Evolutionary conservation across 1,284 basidiomycete species (phyloP).

Genomic region (Ustilago xerochloae): DNA sequence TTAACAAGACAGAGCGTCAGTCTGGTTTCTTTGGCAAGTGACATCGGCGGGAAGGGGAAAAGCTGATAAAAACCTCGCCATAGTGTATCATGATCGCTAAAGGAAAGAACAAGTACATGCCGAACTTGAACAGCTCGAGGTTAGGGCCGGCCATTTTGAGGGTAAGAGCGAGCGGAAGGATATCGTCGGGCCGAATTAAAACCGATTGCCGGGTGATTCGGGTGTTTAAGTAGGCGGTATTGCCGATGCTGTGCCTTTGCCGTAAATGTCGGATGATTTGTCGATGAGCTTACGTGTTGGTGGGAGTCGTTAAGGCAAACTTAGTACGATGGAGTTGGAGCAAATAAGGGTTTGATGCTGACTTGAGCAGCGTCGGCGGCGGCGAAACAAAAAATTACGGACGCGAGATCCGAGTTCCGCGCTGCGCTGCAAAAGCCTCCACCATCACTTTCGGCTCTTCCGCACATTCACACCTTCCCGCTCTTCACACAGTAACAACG

Average conservation of each 20-base stretch:
- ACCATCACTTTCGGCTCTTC: not conserved
- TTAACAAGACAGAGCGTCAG: no score
- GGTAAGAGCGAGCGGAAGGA: not conserved
- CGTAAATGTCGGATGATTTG: not conserved
- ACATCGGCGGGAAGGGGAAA: not conserved
- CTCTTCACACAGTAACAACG: no score
- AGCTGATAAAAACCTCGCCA: no score
- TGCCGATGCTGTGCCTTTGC: not conserved
- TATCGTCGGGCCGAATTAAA: not conserved
- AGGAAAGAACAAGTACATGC: constrained; percentile 81
- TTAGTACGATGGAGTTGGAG: not conserved
- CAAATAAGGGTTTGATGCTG: not conserved
- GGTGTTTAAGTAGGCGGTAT: no score
- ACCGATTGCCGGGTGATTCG: not conserved
- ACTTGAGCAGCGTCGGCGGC: constrained; percentile 5
- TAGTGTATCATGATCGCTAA: constrained; percentile 85
- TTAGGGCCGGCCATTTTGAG: constrained; percentile 78
- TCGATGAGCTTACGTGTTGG: not conserved
- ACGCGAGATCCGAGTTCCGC: not conserved
- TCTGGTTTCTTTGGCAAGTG: no score
- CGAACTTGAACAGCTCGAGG: constrained; percentile 69
- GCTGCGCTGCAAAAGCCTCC: not conserved
- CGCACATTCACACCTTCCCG: not conserved
- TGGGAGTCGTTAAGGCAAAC: not conserved
- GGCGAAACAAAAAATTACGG: not conserved